Evolutionary conservation across 495 filamentous ascomycete species (phyloP).

Genomic region (Penicillium alfredii): DNA sequence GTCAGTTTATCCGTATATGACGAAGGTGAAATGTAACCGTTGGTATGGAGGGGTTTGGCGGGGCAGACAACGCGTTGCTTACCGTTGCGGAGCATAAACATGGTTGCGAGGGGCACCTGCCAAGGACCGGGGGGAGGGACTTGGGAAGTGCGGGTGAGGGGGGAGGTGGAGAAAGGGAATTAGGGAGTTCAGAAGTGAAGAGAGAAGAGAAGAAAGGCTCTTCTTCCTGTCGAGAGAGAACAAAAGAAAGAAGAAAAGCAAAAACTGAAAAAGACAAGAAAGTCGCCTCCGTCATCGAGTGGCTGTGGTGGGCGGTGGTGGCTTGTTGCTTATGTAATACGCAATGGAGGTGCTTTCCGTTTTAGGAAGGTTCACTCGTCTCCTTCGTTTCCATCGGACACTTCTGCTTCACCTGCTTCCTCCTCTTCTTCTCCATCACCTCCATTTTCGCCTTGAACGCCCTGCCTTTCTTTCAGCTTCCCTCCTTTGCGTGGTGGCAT

Average conservation of each 20-base stretch:
- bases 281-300: conserved; percentile 26
- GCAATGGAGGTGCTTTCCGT: not conserved
- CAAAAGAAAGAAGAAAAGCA: conserved; percentile 10
- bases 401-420: conserved; percentile 18
- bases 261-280: conserved; percentile 12
- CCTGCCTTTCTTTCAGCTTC: conserved; percentile 35
- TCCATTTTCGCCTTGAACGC: too few species aligned
- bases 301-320: conserved; percentile 26
- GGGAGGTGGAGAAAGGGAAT: conserved; percentile 4
- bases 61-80: conserved; percentile 30
- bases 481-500: conserved; percentile 84
- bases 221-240: conserved; percentile 4
- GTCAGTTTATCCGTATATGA: conserved; percentile 17
- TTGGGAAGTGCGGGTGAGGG: not conserved
- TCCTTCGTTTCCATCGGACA: too few species aligned
- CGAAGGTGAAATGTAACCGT: conserved; percentile 5
- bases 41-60: conserved; percentile 33
- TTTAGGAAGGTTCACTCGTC: conserved; percentile 2
- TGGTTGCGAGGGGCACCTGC: conserved; percentile 39
- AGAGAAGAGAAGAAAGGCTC: conserved; percentile 1
- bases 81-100: conserved; percentile 73
- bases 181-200: conserved; percentile 1
- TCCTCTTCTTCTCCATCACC: conserved; percentile 19
- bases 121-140: conserved; percentile 14
- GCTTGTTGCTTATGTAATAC: conserved; percentile 15